Evolutionary conservation across 2,329 filamentous ascomycete species (phyloP), one percentile per base, ranked within the genome.

Genomic region (Colletotrichum limetticola): DNA sequence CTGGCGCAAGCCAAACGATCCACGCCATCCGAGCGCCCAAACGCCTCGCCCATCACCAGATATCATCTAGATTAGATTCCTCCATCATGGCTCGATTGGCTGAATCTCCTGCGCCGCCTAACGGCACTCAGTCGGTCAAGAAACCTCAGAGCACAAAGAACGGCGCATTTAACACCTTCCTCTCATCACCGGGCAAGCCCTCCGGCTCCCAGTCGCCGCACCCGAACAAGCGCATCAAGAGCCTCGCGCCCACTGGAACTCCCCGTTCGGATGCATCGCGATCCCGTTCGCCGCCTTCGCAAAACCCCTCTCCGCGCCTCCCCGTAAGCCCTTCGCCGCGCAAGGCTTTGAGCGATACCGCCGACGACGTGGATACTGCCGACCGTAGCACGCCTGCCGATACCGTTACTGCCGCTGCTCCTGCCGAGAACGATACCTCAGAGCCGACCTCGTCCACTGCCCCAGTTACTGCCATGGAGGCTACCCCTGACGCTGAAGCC

Each of bases 151-250:
- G 49, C 7, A 53, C 71, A 19, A 74, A 55, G 57, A 66, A 74
- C 68, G 30, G 68, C 35, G 32, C 71, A 24, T 32, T 66, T 8
- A 56, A 49, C 11, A 26, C 53, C 66, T 72, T 74, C 32, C 53
- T 74, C 7, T 67, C 71, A 3, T 72, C 71, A 7, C 22, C 71
- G 9, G 61, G 56, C 6, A 71, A 67, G 42, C 56, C 71, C 57
- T 58, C 67, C 37, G 58, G 37, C 9, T 72, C 71, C 12, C 67
- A 63, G 32, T 72, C 52, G 37, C 61, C 68, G 35, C 68, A 63
- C 26, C 68, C 62, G 5, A 73, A 52, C 30, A 74, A 72, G 52
- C 67, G 71, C 63, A 16, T 63, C 57, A 59, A 68, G 53, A 68
- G 42, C 24, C 57, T 66, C 37, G 52, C 30, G 16, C 42, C 53